phyloP scores from a whole-genome alignment of 2,329 filamentous ascomycete genomes.

The Ophiocordyceps camponoti-rufipedis region DNA sequence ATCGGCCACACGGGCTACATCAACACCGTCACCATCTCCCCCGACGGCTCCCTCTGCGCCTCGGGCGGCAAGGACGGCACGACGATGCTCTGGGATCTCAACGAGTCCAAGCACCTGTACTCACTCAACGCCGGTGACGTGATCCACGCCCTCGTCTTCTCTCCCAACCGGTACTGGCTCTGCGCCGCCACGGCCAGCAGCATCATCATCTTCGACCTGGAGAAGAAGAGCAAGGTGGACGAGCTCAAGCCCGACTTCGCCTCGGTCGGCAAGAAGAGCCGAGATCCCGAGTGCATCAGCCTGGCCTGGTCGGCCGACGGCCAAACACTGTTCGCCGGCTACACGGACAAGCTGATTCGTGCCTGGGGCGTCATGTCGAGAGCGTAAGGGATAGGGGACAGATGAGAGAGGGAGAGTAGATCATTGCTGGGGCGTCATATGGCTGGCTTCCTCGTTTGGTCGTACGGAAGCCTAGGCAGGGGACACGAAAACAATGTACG shows the following conservation, averaged over 20 bases:
- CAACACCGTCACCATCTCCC: conserved; percentile 99
- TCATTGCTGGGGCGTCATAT: conserved; percentile 26
- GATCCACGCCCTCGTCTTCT: conserved; percentile 99
- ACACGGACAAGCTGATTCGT: conserved; percentile 99
- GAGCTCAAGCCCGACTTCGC: conserved; percentile 98
- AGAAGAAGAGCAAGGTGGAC: conserved; percentile 99
- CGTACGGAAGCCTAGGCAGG: conserved; percentile 17
- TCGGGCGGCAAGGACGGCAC: conserved; percentile 99
- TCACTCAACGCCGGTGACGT: conserved; percentile 98
- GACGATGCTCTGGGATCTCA: conserved; percentile 99
- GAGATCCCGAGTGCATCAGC: conserved; percentile 94
- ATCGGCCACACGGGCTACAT: conserved; percentile 99
- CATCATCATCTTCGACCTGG: conserved; percentile 99
- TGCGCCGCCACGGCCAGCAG: conserved; percentile 92
- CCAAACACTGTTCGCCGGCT: conserved; percentile 98
- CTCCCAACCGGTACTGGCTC: conserved; percentile 99
- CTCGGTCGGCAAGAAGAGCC: conserved; percentile 96
- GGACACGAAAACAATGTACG: conserved; percentile 10
- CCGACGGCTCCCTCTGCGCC: conserved; percentile 95
- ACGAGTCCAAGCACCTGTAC: conserved; percentile 99
- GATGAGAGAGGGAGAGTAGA: conserved; percentile 11
- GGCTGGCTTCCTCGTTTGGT: conserved; percentile 27
- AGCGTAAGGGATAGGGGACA: conserved; percentile 36
- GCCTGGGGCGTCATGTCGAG: conserved; percentile 96
- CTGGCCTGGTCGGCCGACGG: conserved; percentile 97